These are phyloP conservation scores for Friedmanniomyces simplex DNA, from an alignment of 495 filamentous ascomycete genomes.

Conservation along the genomic window DNA sequence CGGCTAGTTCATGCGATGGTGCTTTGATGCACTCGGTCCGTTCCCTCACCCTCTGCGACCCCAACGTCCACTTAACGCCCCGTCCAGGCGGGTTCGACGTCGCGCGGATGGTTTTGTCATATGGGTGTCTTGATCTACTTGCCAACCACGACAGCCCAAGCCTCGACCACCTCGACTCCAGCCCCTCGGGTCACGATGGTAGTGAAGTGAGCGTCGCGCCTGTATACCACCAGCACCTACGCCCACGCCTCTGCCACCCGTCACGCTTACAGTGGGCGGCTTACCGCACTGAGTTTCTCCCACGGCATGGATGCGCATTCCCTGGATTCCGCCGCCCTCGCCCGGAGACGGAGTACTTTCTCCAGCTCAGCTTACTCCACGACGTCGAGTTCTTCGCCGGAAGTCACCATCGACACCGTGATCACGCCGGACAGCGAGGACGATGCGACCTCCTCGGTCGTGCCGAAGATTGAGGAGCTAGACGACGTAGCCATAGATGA, in stretches of 20 bases:
- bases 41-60: neutral
- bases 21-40: neutral
- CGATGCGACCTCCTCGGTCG: slow-evolving; percentile 11
- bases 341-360: slow-evolving; percentile 9
- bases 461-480: slow-evolving; percentile 31
- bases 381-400: slow-evolving; percentile 29
- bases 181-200: slow-evolving; percentile 15
- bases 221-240: no score
- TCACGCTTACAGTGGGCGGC: neutral
- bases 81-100: neutral
- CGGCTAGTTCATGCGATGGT: neutral
- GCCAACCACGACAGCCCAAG: neutral
- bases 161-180: slow-evolving; percentile 3
- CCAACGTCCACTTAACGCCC: neutral
- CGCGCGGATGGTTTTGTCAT: slow-evolving; percentile 13
- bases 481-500: slow-evolving; percentile 24
- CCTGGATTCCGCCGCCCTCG: slow-evolving; percentile 7
- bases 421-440: slow-evolving; percentile 23
- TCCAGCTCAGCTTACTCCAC: slow-evolving; percentile 29
- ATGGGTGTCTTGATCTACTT: slow-evolving; percentile 8
- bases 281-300: no score
- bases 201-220: slow-evolving; percentile 11
- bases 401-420: slow-evolving; percentile 4
- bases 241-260: no score
- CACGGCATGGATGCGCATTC: neutral